Evolutionary conservation across 352 stramenopile genomes (phyloP), one percentile per base, ranked within the genome.

Genomic region (Lagenidium giganteum): DNA sequence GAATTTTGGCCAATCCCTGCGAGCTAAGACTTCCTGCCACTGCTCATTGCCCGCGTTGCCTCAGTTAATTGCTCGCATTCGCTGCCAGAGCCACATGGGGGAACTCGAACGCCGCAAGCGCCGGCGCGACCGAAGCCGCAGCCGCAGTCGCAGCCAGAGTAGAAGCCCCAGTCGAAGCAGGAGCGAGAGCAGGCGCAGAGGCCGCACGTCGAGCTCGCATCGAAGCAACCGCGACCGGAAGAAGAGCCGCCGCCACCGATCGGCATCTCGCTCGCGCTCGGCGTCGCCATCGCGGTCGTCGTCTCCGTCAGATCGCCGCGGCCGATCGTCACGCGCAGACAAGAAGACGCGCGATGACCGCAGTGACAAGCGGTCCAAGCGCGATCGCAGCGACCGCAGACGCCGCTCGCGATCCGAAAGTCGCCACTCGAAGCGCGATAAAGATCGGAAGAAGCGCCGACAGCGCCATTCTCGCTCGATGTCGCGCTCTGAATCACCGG

Each of bases 101-200:
- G 37, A 43, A 20, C 8, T 2, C 37, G 23, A 8, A 59, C 36
- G 34, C 21, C 61, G 56, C 51, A 72, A 72, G 58, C 57, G 58
- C 21, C 62, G 62, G 12, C 57, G 54, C 39, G 49, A 39, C 20
- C 47, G 40, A 20, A 60, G 54, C 27, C 47, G 21, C 12, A 54
- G 49, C 12, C 51, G 57, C 28, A 71, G 65, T 23, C 59, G 43
- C 17, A 66, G 54, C 28, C 49, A 26, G 11, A 28, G 24, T 13
- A 16, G 32, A 25, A 43, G 43, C 18, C 51, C 42, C 26, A 17
- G 30, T 16, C 39, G 39, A 7, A 46, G 37, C 18, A 31, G 42
- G 14, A 39, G 47, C 26, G 30, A 35, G 20, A 61, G 52, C 23
- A 36, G 29, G 28, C 51, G 44, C 43, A 20, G 11, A 7, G n/a